A percentile compares a stretch with the other conserved stretches of the same genome.
These are phyloP conservation scores for Priceomyces haplophilus DNA, from an alignment of 805 yeast genomes.

Conservation along the genomic window DNA sequence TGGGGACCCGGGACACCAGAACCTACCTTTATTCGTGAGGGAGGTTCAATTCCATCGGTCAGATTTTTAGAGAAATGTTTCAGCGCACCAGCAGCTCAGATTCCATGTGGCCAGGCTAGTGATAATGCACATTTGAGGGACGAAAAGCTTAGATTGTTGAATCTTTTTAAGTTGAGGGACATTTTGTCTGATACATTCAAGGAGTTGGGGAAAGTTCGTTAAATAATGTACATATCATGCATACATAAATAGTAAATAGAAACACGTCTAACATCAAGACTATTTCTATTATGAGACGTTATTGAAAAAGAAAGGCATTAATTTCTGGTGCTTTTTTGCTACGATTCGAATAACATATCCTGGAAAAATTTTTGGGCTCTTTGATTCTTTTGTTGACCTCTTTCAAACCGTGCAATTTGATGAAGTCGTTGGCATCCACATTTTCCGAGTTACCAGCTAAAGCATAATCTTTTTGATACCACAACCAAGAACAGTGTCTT, in stretches of 20 bases:
- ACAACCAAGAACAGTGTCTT: conserved; percentile 26
- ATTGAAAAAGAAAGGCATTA: conserved; percentile 7
- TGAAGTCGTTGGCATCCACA: conserved; percentile 12
- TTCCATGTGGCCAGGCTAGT: conserved; percentile 93
- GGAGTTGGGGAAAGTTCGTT: conserved; percentile 24
- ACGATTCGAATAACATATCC: conserved; percentile 27
- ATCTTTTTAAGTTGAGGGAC: conserved; percentile 68
- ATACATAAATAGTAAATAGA: background rate
- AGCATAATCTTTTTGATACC: conserved; percentile 30
- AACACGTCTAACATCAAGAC: background rate
- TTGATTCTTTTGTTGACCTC: conserved; percentile 21
- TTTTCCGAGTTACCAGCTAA: conserved; percentile 14
- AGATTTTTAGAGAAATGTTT: conserved; percentile 79
- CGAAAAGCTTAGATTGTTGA: conserved; percentile 77
- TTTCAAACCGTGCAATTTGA: conserved; percentile 17
- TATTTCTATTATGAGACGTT: background rate
- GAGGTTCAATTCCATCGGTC: conserved; percentile 93
- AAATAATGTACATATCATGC: background rate
- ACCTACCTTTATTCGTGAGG: conserved; percentile 88
- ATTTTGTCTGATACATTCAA: conserved; percentile 56
- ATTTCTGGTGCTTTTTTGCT: conserved; percentile 12
- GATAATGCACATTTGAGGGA: conserved; percentile 92
- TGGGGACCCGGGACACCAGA: conserved; percentile 68
- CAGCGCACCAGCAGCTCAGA: conserved; percentile 86
- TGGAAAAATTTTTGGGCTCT: conserved; percentile 8